These are phyloP conservation scores for Dictyostelium citrinum DNA, from an alignment of 78 protist species.

Conservation along the genomic window DNA sequence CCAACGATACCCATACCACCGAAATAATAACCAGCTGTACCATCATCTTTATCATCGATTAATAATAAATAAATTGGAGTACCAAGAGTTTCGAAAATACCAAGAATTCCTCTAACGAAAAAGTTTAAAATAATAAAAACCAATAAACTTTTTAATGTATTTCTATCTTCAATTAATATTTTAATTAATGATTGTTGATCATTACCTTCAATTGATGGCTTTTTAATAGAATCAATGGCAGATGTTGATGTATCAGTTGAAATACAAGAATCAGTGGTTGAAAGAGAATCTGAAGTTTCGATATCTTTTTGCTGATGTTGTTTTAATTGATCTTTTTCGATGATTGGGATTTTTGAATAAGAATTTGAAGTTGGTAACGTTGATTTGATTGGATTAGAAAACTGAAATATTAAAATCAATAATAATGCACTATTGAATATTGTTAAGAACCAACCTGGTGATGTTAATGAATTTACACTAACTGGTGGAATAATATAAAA, in stretches of 20 bases:
- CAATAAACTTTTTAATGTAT: neutral
- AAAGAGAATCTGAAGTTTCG: neutral
- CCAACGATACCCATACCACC: slow-evolving; percentile 23
- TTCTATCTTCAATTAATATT: neutral
- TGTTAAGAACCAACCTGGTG: neutral
- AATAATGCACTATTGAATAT: neutral
- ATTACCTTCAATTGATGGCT: neutral
- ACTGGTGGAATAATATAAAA: neutral
- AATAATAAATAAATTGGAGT: neutral
- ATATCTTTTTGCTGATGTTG: neutral
- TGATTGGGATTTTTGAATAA: neutral
- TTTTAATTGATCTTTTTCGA: neutral
- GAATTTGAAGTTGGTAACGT: neutral
- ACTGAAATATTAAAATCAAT: neutral
- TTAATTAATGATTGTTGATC: neutral
- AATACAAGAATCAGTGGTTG: neutral
- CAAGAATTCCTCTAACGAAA: slow-evolving; percentile 2
- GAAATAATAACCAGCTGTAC: slow-evolving; percentile 1
- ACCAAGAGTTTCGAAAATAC: slow-evolving; percentile 27
- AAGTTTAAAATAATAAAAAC: neutral
- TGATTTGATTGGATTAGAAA: neutral
- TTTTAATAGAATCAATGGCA: neutral
- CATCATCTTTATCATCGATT: neutral
- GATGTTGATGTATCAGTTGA: neutral
- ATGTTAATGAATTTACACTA: neutral